These are phyloP conservation scores for Typha latifolia DNA, from an alignment of 176 grass and related monocot species.

Conservation along the genomic window DNA sequence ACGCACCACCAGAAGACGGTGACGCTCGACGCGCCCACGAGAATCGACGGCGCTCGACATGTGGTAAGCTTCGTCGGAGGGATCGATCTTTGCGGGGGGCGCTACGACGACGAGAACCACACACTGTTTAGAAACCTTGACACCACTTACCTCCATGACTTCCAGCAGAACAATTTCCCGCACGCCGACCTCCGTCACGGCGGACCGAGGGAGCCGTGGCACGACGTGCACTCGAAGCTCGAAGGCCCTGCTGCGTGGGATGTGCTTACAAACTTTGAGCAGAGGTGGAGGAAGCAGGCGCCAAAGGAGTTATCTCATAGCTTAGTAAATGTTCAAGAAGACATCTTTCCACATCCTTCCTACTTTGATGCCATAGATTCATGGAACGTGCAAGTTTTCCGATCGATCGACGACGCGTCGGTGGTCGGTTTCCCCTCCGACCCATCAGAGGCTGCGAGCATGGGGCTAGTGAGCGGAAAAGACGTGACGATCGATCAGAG, in stretches of 20 bases:
- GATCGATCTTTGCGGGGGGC: constrained; percentile 46
- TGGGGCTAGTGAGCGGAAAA: constrained; percentile 55
- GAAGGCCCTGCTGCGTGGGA: constrained; percentile 74
- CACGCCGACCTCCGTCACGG: constrained; percentile 41
- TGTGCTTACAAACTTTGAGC: constrained; percentile 74
- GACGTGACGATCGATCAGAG: constrained; percentile 66
- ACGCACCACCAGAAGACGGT: constrained; percentile 94
- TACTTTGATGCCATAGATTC: constrained; percentile 8
- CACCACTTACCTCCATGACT: constrained; percentile 57
- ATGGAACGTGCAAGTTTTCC: constrained; percentile 90
- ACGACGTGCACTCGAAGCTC: constrained; percentile 70
- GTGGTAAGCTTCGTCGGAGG: constrained; percentile 67
- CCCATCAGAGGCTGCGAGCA: constrained; percentile 22
- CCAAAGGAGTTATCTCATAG: constrained; percentile 29
- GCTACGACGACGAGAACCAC: constrained; percentile 87
- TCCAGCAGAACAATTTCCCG: constrained; percentile 61
- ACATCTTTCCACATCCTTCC: constrained; percentile 23
- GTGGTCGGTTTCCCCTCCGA: constrained; percentile 54
- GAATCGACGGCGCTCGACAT: constrained; percentile 19
- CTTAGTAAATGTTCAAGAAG: constrained; percentile 37
- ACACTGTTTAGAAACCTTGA: constrained; percentile 53
- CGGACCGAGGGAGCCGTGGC: constrained; percentile 81
- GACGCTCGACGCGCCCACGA: constrained; percentile 39
- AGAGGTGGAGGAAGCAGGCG: constrained; percentile 73
- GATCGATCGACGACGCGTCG: constrained; percentile 83